Evolutionary conservation across 805 yeast species (phyloP), one percentile per base, ranked within the genome.

Genomic region (Pichia membranifaciens): DNA sequence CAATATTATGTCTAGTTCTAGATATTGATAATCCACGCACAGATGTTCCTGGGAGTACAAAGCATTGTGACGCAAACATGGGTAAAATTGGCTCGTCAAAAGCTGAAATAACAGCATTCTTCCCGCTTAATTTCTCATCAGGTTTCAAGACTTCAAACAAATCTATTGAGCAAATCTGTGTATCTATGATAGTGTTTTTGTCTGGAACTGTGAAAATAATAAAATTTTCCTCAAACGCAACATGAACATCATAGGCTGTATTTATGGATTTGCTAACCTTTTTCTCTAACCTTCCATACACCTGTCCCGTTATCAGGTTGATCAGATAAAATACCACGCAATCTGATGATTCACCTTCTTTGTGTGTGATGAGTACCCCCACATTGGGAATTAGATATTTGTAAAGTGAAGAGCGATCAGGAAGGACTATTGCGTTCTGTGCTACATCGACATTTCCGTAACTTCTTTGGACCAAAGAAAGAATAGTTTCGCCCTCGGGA

Each of bases 181-280:
- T 73, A n/a, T 57, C 51, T 18, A 70, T 61, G 18, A 25, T 17
- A 10, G 82, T 82, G 2, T 61, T 60, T 1, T 59, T 58, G 47
- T 81, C 74, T 58, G 73, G 77, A 56, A 79, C 82, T 0, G 90
- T 70, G 58, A 85, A 83, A 10, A 87, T 72, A 16, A 88, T 69
- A 86, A 93, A 91, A 65, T 90, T 80, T 60, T 91, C 98, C 42
- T 88, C 93, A 62, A 80, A 75, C 1, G 80, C 70, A 23, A 87
- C 56, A 20, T 73, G 66, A 25, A 87, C 4, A 60, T 2, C 74
- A 1, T 1, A 8, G 25, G 17, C 33, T 7, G 8, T 9, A 3
- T 41, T 13, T 2, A 17, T 17, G 5, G 25, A 25, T 15, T 35
- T 31, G 2, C 12, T 36, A 9, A 46, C 16, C n/a, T 10, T 3